Evolutionary conservation across 2,329 filamentous ascomycete genomes (phyloP), one percentile per base, ranked within the genome.

Genomic region (Fusarium sp.): DNA sequence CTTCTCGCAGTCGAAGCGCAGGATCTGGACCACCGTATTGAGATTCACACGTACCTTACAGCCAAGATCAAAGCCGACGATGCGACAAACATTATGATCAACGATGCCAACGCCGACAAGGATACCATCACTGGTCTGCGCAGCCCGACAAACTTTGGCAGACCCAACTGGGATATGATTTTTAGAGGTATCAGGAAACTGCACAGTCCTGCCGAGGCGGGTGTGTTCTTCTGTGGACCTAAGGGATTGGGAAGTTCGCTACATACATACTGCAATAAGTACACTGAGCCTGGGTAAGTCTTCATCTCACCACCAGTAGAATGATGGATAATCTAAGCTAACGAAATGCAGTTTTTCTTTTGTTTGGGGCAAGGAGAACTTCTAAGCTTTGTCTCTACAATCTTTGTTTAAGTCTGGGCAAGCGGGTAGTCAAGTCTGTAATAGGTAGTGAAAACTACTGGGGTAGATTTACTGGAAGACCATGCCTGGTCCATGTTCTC

Each of bases 11-110:
- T 96, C 72, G 93, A 96, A 80, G 91, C 91, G 1, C 92, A 96
- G 80, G 93, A 96, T 80, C 84, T 93, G 66, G 90, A 93, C 74
- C 89, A 93, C 79, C 87, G 90, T 66, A 96, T 96, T 78, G 93
- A 96, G 80, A 96, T 96, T 63, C 92, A 96, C 80, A 94, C 92
- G 1, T 96, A 96, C 77, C 85, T 96, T 58, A 96, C 92, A 4
- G 92, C 92, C 74, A 93, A 91, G 83, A 94, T 95, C 81, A 93
- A 94, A 82, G 87, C 88, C 25, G 91, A 94, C 77, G 92, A 95
- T 75, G 92, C 92, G 48, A 94, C 91, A 43, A 95, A 96, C 81
- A 95, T 96, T 81, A 95, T 95, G 91, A 94, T 95, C 84, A 94
- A 95, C 81, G 91, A 94, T 73, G 91, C 90, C 76, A 92, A 94